Evolutionary conservation across 345 rosid species (phyloP).

Genomic region (Acer negundo): DNA sequence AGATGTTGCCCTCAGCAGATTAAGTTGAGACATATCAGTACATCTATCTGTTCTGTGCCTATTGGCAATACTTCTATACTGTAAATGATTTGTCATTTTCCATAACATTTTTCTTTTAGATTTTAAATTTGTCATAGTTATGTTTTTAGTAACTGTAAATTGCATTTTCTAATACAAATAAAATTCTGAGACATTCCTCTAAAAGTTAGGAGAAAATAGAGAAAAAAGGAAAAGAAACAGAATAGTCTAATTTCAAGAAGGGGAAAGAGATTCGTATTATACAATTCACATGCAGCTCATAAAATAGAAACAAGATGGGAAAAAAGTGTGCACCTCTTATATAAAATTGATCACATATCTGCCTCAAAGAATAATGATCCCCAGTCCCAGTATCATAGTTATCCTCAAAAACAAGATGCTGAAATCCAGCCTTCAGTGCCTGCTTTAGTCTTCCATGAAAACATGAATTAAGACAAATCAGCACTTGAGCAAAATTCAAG

Average conservation of each 20-base stretch:
- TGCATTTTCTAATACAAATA: not conserved
- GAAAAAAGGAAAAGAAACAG: not conserved
- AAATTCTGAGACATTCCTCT: not conserved
- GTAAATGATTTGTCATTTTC: not conserved
- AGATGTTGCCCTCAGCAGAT: not conserved
- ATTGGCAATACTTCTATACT: not conserved
- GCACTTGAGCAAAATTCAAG: constrained; percentile 1
- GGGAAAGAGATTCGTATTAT: not conserved
- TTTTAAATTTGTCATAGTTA: not conserved
- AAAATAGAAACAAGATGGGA: not conserved
- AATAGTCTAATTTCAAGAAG: not conserved
- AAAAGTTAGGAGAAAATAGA: not conserved
- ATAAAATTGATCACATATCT: constrained; percentile 92
- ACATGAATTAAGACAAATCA: constrained; percentile 20
- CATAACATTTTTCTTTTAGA: not conserved
- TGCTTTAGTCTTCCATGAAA: constrained; percentile 63
- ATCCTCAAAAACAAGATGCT: constrained; percentile 92
- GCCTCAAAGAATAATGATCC: constrained; percentile 96
- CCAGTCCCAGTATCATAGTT: constrained; percentile 99
- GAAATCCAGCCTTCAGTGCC: constrained; percentile 83
- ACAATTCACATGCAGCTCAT: not conserved
- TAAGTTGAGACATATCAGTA: not conserved
- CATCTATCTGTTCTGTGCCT: not conserved
- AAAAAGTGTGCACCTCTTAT: constrained; percentile 56
- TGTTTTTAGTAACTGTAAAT: not conserved